Evolutionary conservation across 768 basidiomycete genomes (phyloP).

Genomic region (Lactifluus piperatus): DNA sequence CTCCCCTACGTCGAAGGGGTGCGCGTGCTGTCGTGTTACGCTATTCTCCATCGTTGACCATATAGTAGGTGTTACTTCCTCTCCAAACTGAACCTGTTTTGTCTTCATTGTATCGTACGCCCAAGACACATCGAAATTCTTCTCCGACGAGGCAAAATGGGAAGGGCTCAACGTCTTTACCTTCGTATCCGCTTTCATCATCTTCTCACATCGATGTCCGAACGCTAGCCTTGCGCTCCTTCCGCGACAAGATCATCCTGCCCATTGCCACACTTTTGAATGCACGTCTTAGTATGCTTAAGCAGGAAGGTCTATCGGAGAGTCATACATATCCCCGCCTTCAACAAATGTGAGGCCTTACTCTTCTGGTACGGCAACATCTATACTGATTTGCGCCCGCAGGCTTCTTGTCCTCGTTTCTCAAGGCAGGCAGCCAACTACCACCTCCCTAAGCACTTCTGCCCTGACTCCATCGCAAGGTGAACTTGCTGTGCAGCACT

Average conservation of each 20-base stretch:
- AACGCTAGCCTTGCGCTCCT: slow-evolving; percentile 67
- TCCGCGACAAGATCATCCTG: slow-evolving; percentile 71
- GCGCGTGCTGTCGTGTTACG: slow-evolving; percentile 34
- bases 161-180: slow-evolving; percentile 35
- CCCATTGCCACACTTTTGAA: slow-evolving; percentile 52
- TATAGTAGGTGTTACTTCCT: slow-evolving; percentile 45
- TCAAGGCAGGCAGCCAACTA: slow-evolving; percentile 50
- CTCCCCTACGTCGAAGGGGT: slow-evolving; percentile 85
- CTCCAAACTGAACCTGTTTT: slow-evolving; percentile 55
- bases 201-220: slow-evolving; percentile 68
- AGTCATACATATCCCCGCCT: slow-evolving; percentile 54
- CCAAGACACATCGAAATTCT: slow-evolving; percentile 37
- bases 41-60: slow-evolving; percentile 23
- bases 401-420: slow-evolving; percentile 74
- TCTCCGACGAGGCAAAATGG: slow-evolving; percentile 43
- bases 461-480: slow-evolving; percentile 48
- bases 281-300: slow-evolving; percentile 43
- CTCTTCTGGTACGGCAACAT: not conserved
- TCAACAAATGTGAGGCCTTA: slow-evolving; percentile 61
- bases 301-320: slow-evolving; percentile 50
- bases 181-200: slow-evolving; percentile 27
- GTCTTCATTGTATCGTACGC: slow-evolving; percentile 57
- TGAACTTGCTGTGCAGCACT: slow-evolving; percentile 59
- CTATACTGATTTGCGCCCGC: slow-evolving; percentile 5
- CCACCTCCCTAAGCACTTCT: slow-evolving; percentile 49